Evolutionary conservation across 2,329 filamentous ascomycete species (phyloP).

Genomic region (Apiospora koreana): DNA sequence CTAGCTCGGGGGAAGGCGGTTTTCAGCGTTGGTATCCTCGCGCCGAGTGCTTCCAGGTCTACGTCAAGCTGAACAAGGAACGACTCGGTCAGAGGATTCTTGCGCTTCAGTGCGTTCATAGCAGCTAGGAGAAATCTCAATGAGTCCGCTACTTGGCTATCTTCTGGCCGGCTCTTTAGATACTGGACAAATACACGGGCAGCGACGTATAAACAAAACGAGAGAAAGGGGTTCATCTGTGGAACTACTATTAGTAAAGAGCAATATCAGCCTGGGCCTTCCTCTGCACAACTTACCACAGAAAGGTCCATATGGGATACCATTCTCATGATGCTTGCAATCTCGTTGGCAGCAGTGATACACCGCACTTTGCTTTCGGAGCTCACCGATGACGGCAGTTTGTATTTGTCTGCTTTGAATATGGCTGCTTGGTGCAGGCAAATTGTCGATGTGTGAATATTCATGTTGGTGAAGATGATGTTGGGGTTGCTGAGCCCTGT

Average conservation of each 20-base stretch:
- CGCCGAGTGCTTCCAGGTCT: slow-evolving; percentile 75
- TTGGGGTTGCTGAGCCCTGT: slow-evolving; percentile 76
- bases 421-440: slow-evolving; percentile 98
- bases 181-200: slow-evolving; percentile 95
- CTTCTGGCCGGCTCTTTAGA: slow-evolving; percentile 88
- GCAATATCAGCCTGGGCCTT: neutral
- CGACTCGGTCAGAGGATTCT: slow-evolving; percentile 90
- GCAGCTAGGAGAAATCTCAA: slow-evolving; percentile 88
- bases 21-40: slow-evolving; percentile 60
- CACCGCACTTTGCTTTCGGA: slow-evolving; percentile 92
- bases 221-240: slow-evolving; percentile 93
- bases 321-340: slow-evolving; percentile 93
- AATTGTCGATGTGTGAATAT: slow-evolving; percentile 93
- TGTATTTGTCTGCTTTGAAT: slow-evolving; percentile 92
- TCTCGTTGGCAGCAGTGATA: slow-evolving; percentile 90
- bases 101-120: slow-evolving; percentile 85
- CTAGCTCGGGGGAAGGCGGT: slow-evolving; percentile 54
- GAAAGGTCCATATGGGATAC: slow-evolving; percentile 88
- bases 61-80: slow-evolving; percentile 93
- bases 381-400: slow-evolving; percentile 72
- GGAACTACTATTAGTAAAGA: slow-evolving; percentile 17
- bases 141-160: slow-evolving; percentile 75
- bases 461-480: slow-evolving; percentile 93
- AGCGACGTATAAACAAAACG: slow-evolving; percentile 94
- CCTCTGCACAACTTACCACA: slow-evolving; percentile 55